Evolutionary conservation across 2,329 filamentous ascomycete genomes (phyloP).

Genomic region (Pyrenophora tritici-repentis): DNA sequence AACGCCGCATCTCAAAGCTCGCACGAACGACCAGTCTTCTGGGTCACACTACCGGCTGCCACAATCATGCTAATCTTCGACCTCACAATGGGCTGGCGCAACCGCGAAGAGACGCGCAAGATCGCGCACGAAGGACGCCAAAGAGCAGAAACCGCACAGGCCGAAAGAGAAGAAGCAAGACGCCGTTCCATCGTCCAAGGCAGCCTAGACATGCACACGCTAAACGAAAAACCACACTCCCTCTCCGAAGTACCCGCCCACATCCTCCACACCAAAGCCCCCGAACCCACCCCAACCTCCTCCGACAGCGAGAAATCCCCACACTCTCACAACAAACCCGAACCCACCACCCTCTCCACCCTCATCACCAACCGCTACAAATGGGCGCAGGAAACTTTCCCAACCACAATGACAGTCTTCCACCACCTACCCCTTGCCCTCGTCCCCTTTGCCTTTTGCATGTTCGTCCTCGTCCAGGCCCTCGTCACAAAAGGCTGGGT

Average conservation of each 20-base stretch:
- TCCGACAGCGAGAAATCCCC: slow-evolving; percentile 13
- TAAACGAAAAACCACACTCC: slow-evolving; percentile 17
- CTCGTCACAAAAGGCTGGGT: slow-evolving; percentile 77
- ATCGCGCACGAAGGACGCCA: slow-evolving; percentile 63
- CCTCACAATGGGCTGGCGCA: slow-evolving; percentile 65
- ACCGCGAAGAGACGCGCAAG: slow-evolving; percentile 65
- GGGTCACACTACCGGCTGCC: slow-evolving; percentile 71
- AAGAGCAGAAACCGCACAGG: slow-evolving; percentile 54
- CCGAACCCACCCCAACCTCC: background rate
- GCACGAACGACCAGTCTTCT: slow-evolving; percentile 65
- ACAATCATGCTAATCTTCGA: slow-evolving; percentile 73
- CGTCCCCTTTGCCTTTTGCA: slow-evolving; percentile 72
- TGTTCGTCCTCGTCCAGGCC: slow-evolving; percentile 76
- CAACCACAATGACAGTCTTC: slow-evolving; percentile 68
- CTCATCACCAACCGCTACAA: slow-evolving; percentile 52
- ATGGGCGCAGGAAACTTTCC: slow-evolving; percentile 74
- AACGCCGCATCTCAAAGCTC: slow-evolving; percentile 64
- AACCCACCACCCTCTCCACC: slow-evolving; percentile 59
- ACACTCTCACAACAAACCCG: slow-evolving; percentile 1
- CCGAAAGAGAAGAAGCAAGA: slow-evolving; percentile 40
- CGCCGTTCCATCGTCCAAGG: slow-evolving; percentile 20
- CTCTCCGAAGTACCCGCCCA: slow-evolving; percentile 4
- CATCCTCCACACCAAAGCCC: slow-evolving; percentile 5
- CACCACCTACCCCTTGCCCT: slow-evolving; percentile 69
- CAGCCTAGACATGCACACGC: slow-evolving; percentile 10